A percentile compares a stretch with the other conserved stretches of the same genome.
These are phyloP conservation scores for Acanthamoeba healyi DNA, from an alignment of 208 protist species.

Conservation along the genomic window DNA sequence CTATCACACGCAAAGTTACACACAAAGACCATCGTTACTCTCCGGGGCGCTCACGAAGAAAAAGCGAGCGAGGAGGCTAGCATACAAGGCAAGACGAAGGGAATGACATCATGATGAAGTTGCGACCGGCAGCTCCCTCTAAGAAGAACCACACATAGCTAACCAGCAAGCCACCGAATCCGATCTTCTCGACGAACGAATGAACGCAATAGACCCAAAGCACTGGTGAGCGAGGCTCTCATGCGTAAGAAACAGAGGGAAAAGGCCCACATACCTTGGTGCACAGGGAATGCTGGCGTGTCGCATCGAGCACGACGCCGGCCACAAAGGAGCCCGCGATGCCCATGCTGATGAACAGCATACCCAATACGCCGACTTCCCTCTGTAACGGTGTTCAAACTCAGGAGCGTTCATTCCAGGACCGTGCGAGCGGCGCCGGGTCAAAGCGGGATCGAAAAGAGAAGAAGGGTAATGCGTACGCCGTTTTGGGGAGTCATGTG, in stretches of 20 bases:
- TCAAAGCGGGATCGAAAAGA: too few relatives aligned
- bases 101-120: constrained; percentile 59
- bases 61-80: too few relatives aligned
- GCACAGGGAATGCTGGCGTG: neutral
- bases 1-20: too few relatives aligned
- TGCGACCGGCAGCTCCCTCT: constrained; percentile 11
- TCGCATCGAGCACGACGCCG: constrained; percentile 9
- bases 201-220: too few relatives aligned
- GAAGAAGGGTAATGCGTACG: neutral
- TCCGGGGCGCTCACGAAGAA: too few relatives aligned
- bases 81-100: constrained; percentile 8
- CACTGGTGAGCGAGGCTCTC: too few relatives aligned
- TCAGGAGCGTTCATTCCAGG: neutral
- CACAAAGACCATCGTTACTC: too few relatives aligned
- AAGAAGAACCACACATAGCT: constrained; percentile 43
- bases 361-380: neutral
- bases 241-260: too few relatives aligned
- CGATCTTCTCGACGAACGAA: too few relatives aligned
- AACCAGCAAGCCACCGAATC: neutral
- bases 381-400: neutral
- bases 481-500: neutral
- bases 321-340: constrained; percentile 32
- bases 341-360: constrained; percentile 15
- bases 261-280: neutral
- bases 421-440: too few relatives aligned